Conservation (phyloP, 176 grass and related monocot species). For the Juncus inflexus region DNA sequence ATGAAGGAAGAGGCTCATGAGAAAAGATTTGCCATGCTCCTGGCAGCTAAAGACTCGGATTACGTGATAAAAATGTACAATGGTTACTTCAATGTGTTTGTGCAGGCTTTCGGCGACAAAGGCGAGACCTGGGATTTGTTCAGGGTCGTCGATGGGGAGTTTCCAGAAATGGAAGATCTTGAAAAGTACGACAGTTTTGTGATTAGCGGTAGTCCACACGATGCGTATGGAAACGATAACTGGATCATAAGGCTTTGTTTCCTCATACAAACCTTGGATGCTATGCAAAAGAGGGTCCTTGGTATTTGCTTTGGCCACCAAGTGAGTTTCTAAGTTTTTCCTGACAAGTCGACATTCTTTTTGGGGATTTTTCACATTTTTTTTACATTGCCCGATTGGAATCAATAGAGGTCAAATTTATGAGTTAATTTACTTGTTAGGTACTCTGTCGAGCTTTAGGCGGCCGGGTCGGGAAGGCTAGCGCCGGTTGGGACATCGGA, state of each 20-base stretch:
- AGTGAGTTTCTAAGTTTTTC: slow-evolving; percentile 16
- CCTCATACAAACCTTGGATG: slow-evolving; percentile 48
- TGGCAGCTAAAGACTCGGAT: slow-evolving; percentile 80
- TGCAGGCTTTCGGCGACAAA: slow-evolving; percentile 53
- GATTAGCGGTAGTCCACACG: slow-evolving; percentile 80
- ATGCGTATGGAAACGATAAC: slow-evolving; percentile 57
- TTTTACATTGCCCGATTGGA: not conserved
- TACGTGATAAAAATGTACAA: slow-evolving; percentile 72
- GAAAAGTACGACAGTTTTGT: slow-evolving; percentile 60
- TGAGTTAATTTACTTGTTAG: slow-evolving; percentile 30
- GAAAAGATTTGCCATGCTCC: slow-evolving; percentile 56
- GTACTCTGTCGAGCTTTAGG: slow-evolving; percentile 76
- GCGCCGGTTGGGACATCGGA: slow-evolving; percentile 63
- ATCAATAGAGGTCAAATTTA: not conserved
- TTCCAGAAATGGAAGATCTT: slow-evolving; percentile 39
- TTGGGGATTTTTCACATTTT: not conserved
- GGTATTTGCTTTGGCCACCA: slow-evolving; percentile 97
- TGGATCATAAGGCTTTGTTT: slow-evolving; percentile 66
- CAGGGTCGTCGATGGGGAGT: slow-evolving; percentile 64
- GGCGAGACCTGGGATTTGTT: slow-evolving; percentile 74
- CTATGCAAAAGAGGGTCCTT: slow-evolving; percentile 48
- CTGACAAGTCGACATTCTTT: no score
- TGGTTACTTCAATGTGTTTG: slow-evolving; percentile 79
- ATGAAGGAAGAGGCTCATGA: slow-evolving; percentile 7
- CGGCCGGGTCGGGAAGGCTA: slow-evolving; percentile 45